These are phyloP conservation scores for Glaciozyma antarctica DNA, from an alignment of 768 basidiomycete genomes.

Conservation along the genomic window DNA sequence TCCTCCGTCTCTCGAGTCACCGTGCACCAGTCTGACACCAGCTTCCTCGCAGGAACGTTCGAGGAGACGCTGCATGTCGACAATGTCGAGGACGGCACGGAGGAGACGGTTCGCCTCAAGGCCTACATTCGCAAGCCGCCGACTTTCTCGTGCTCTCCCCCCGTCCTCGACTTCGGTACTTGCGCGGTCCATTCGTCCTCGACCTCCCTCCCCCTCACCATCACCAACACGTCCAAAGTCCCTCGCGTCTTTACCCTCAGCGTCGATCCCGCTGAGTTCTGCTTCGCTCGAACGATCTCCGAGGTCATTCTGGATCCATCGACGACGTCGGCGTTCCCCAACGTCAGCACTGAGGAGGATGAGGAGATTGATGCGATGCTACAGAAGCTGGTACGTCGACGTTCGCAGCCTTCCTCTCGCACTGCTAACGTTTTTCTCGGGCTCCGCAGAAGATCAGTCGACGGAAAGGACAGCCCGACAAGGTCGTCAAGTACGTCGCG, in stretches of 20 bases:
- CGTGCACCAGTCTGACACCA: too few species aligned
- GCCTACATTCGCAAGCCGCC: conserved; percentile 31
- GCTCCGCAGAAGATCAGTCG: conserved; percentile 33
- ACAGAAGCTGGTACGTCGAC: conserved; percentile 33
- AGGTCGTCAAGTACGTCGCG: conserved; percentile 36
- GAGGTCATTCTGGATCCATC: conserved; percentile 3
- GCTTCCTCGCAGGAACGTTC: conserved; percentile 30
- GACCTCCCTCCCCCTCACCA: conserved; percentile 22
- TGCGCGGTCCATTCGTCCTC: neutral
- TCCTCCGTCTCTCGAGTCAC: too few species aligned
- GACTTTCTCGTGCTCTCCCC: conserved; percentile 34
- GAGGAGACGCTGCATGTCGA: conserved; percentile 38
- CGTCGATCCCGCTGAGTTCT: conserved; percentile 8
- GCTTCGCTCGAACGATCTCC: neutral
- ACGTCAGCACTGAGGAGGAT: conserved; percentile 27
- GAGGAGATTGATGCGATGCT: conserved; percentile 34
- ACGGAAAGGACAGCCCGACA: conserved; percentile 38
- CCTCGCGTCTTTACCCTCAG: conserved; percentile 36
- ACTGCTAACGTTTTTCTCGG: too few species aligned
- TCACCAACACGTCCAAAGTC: conserved; percentile 37
- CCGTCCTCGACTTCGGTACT: conserved; percentile 33
- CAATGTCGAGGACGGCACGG: conserved; percentile 36
- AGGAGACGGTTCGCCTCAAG: conserved; percentile 37
- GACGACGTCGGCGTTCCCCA: neutral
- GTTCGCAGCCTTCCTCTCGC: too few species aligned